A percentile compares a stretch with the other conserved stretches of the same genome.
Conservation (phyloP, 176 grass and related monocot genomes). For the Otatea glauca region DNA sequence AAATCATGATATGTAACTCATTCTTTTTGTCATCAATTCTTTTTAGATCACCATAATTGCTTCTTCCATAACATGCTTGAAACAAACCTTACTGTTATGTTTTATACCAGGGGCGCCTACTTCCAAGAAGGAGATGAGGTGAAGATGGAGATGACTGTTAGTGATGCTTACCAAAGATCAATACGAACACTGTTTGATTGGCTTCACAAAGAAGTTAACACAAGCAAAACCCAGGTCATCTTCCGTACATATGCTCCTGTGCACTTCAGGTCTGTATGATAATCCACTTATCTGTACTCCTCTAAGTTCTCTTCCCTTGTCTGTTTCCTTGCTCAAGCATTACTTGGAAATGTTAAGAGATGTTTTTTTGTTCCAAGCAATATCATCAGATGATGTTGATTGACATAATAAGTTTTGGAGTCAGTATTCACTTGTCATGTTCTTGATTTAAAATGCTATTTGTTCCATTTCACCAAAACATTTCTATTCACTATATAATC, state of each 20-base stretch:
- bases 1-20: background rate
- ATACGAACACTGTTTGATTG: constrained; percentile 73
- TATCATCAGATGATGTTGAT: background rate
- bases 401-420: background rate
- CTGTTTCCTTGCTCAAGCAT: constrained; percentile 33
- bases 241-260: constrained; percentile 91
- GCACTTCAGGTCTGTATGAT: constrained; percentile 83
- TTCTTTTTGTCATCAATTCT: background rate
- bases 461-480: background rate
- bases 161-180: constrained; percentile 68
- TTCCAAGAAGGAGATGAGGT: constrained; percentile 82
- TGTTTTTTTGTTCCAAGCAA: background rate
- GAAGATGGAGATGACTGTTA: constrained; percentile 82
- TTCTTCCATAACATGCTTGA: constrained; percentile 6
- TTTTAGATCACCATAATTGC: background rate
- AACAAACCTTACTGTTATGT: constrained; percentile 30
- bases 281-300: background rate
- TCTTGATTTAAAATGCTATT: too few relatives aligned
- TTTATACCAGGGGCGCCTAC: constrained; percentile 65
- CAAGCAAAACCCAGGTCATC: constrained; percentile 82
- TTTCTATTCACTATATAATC: constrained; percentile 21
- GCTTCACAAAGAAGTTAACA: constrained; percentile 77
- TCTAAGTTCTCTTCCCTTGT: background rate
- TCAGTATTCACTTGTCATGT: background rate
- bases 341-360: background rate